These are phyloP conservation scores for Elymus sibiricus DNA, from an alignment of 176 grass and related monocot species.

Conservation along the genomic window DNA sequence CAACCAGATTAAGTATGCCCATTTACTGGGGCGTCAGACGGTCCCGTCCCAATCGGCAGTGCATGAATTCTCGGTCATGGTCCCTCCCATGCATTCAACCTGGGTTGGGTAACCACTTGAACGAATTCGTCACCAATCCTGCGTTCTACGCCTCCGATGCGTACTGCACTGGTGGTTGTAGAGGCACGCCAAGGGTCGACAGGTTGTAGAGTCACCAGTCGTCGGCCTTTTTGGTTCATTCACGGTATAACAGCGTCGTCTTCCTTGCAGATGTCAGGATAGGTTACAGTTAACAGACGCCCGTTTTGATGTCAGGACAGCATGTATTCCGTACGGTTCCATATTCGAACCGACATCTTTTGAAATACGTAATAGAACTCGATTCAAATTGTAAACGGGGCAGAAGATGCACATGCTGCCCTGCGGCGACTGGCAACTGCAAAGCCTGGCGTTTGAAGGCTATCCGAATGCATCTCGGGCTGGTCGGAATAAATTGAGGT, in stretches of 20 bases:
- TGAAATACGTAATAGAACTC: no score
- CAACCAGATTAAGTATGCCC: not conserved
- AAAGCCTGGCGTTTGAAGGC: not conserved
- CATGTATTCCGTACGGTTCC: no score
- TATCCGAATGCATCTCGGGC: not conserved
- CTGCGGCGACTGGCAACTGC: not conserved
- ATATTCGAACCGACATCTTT: no score
- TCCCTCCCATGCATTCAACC: constrained; percentile 6
- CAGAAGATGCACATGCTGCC: not conserved
- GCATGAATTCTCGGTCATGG: constrained; percentile 10
- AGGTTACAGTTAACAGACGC: no score
- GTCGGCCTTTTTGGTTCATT: not conserved
- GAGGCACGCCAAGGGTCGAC: not conserved
- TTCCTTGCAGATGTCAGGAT: no score
- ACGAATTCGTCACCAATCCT: not conserved
- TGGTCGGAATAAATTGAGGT: not conserved
- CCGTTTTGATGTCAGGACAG: no score
- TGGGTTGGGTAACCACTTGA: not conserved
- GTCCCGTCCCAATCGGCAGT: not conserved
- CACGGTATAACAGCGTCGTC: no score
- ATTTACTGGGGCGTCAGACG: not conserved
- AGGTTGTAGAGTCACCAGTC: not conserved
- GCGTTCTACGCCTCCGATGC: not conserved
- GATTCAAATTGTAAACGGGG: not conserved
- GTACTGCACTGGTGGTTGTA: not conserved